Evolutionary conservation across 192 early-diverging fungal species (phyloP), one percentile per base, ranked within the genome.

Genomic region (Radiomyces spectabilis): DNA sequence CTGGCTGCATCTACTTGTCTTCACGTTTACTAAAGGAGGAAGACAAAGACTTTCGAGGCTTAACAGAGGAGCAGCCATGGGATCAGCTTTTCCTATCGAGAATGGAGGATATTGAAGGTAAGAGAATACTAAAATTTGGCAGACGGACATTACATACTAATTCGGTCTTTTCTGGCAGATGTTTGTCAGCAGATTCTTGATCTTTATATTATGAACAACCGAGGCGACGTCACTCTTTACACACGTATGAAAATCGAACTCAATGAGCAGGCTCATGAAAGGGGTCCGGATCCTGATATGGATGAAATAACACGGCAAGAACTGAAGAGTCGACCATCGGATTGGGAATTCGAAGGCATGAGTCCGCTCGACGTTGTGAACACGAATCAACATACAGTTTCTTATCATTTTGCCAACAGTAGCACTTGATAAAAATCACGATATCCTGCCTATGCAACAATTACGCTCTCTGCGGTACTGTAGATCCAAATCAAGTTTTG

Each of bases 71-170:
- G 0, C 55, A 68, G 9, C 65, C 72, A 15, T 82, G 80, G 80
- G 68, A 73, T 54, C 66, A 75, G 29, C 38, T 68, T 1, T 69
- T 72, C 31, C 51, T 69, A 41, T 71, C 65, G 7, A 61, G 72
- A 40, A 68, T 72, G 22, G 77, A 74, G 13, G 80, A 82, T 56
- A 71, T 82, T 21, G 77, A 82, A 71, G 79, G 79, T 81, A 73
- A 44, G 21, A 37, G 30, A 13, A 8, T 46, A 25, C 31, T 18
- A 51, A 30, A 30, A 22, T 48, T 8, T 4, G 24, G 16, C 4
- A 48, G 13, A 15, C 25, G 4, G 15, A 27, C 3, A 25, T 25
- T 44, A 18, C 42, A 44, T 21, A 48, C 15, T 48, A 22, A 48
- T 27, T 4, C 0, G 15, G 24, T 51, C 39, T 25, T 52, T 47